A percentile compares a stretch with the other conserved stretches of the same genome.
Conservation (phyloP, 2,329 filamentous ascomycete genomes). For the Cladosporium austrohemisphaericum region DNA sequence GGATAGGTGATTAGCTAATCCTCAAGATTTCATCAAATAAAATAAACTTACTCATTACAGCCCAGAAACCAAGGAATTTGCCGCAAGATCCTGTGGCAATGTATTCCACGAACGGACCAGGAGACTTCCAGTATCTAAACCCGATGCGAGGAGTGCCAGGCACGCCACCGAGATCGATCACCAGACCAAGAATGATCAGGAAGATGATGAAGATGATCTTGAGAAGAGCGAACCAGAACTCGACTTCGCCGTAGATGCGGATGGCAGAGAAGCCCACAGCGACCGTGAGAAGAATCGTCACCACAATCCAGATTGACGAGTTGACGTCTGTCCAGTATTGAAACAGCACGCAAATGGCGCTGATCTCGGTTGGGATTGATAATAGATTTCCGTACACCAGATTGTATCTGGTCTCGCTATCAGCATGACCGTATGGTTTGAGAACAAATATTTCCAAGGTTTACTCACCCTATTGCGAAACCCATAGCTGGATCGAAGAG, state of each 20-base stretch:
- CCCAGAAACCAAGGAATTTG: slow-evolving; percentile 42
- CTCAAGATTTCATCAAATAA: not conserved
- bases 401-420: slow-evolving; percentile 4
- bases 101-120: slow-evolving; percentile 43
- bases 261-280: slow-evolving; percentile 31
- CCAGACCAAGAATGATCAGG: slow-evolving; percentile 42
- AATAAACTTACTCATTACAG: slow-evolving; percentile 18
- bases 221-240: slow-evolving; percentile 45
- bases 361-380: slow-evolving; percentile 32
- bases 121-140: slow-evolving; percentile 44
- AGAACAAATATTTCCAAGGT: too few species aligned
- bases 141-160: slow-evolving; percentile 39
- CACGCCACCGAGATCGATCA: slow-evolving; percentile 43
- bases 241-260: slow-evolving; percentile 45
- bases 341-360: slow-evolving; percentile 30
- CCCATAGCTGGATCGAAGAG: slow-evolving; percentile 47
- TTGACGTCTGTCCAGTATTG: slow-evolving; percentile 33
- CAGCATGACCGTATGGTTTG: not conserved
- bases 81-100: slow-evolving; percentile 34
- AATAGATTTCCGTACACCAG: slow-evolving; percentile 29
- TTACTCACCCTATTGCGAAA: slow-evolving; percentile 24
- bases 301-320: slow-evolving; percentile 32
- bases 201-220: slow-evolving; percentile 45
- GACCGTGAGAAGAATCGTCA: slow-evolving; percentile 34
- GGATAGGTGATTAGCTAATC: not conserved